Percentiles rank a stretch among this genome's conserved stretches.
Conservation (phyloP, 352 stramenopile genomes). For the Globisporangium rhizosaccharum region DNA sequence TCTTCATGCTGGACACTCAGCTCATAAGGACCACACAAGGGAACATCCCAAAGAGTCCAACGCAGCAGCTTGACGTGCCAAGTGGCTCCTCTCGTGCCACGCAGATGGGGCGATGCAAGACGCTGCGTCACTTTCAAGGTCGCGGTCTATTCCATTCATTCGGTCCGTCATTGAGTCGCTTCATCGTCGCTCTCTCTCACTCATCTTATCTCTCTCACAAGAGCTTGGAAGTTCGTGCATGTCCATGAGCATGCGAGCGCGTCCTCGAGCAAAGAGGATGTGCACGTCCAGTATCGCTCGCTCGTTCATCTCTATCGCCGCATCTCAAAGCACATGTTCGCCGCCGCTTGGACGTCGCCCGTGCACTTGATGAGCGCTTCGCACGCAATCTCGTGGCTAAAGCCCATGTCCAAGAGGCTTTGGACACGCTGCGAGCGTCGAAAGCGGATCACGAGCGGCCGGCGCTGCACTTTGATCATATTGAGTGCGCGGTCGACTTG, state of each 20-base stretch:
- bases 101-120: no score
- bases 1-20: no score
- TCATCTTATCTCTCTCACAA: no score
- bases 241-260: not conserved
- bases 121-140: no score
- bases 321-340: slow-evolving; percentile 63
- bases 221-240: not conserved
- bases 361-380: slow-evolving; percentile 44
- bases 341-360: slow-evolving; percentile 58
- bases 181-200: not conserved
- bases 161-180: not conserved
- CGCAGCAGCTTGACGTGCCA: no score
- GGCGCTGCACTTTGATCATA: slow-evolving; percentile 79
- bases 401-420: slow-evolving; percentile 76
- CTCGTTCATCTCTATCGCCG: slow-evolving; percentile 10
- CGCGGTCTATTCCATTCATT: no score
- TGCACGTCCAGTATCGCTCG: not conserved
- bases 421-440: slow-evolving; percentile 54
- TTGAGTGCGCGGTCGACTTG: slow-evolving; percentile 76
- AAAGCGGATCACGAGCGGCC: slow-evolving; percentile 76
- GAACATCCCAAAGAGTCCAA: no score
- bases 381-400: slow-evolving; percentile 39
- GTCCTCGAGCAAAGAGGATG: not conserved
- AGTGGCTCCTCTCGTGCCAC: no score
- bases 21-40: no score